These are phyloP conservation scores for Cupressus sempervirens DNA, from an alignment of 75 land plant genomes.

Conservation along the genomic window DNA sequence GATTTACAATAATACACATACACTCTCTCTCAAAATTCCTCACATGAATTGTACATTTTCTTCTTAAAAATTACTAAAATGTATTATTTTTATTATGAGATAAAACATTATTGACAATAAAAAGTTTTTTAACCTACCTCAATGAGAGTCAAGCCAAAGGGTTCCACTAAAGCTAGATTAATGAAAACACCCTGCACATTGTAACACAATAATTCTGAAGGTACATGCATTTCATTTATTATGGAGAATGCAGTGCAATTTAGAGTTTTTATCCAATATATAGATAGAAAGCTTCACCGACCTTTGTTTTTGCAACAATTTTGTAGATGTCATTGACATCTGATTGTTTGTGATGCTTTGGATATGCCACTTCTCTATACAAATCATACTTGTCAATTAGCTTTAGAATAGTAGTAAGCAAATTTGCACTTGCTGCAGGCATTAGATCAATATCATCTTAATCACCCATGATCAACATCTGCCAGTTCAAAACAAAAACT, in stretches of 20 bases:
- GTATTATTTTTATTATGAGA: not conserved
- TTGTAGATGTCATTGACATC: conserved; percentile 92
- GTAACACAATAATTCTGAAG: not conserved
- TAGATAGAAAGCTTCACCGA: not conserved
- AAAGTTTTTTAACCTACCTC: conserved; percentile 49
- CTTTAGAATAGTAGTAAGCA: conserved; percentile 68
- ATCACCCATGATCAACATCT: conserved; percentile 91
- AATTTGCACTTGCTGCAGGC: conserved; percentile 69
- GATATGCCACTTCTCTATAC: conserved; percentile 93
- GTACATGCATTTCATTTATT: not conserved
- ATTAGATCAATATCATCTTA: conserved; percentile 83
- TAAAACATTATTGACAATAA: not conserved
- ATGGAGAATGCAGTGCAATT: not conserved
- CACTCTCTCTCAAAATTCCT: not conserved
- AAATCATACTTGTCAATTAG: conserved; percentile 86
- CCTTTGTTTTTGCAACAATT: conserved; percentile 91
- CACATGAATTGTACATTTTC: too few relatives aligned
- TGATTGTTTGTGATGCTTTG: conserved; percentile 86
- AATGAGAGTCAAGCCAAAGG: conserved; percentile 87
- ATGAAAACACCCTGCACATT: conserved; percentile 84
- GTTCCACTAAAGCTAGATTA: conserved; percentile 92
- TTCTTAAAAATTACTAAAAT: not conserved
- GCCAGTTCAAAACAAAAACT: conserved; percentile 8
- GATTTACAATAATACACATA: not conserved
- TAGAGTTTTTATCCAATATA: not conserved